Conservation (phyloP, 768 basidiomycete genomes). For the Astraeus odoratus region DNA sequence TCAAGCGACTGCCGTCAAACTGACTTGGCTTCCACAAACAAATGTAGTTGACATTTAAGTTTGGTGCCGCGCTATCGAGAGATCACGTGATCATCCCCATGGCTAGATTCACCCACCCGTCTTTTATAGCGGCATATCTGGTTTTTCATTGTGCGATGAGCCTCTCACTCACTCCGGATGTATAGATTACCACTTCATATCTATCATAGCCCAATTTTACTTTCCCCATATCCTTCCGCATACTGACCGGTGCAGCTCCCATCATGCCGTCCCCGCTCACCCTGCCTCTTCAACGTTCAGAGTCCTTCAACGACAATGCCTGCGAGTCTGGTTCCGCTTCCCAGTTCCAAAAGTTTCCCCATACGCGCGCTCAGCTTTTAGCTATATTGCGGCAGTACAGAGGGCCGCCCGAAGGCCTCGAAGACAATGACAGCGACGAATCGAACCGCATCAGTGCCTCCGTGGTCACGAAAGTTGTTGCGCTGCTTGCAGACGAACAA, state of each 20-base stretch:
- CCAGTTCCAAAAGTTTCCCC: constrained; percentile 62
- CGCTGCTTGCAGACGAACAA: constrained; percentile 69
- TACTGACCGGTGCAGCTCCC: constrained; percentile 10
- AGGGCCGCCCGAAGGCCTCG: constrained; percentile 41
- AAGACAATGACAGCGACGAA: constrained; percentile 53
- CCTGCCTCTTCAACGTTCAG: constrained; percentile 10
- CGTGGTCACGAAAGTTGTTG: constrained; percentile 66
- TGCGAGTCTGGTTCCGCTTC: constrained; percentile 12
- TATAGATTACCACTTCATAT: constrained; percentile 15
- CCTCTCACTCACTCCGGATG: constrained; percentile 15
- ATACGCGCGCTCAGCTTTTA: constrained; percentile 75
- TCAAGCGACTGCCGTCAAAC: too few relatives aligned
- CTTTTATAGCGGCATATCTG: not conserved
- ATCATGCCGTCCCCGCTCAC: constrained; percentile 21
- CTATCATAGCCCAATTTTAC: constrained; percentile 2
- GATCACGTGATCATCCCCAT: not conserved
- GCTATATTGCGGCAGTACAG: constrained; percentile 70
- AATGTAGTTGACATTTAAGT: too few relatives aligned
- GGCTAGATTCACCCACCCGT: not conserved
- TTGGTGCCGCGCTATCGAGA: too few relatives aligned
- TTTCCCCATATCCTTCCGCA: not conserved
- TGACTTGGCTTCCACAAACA: too few relatives aligned
- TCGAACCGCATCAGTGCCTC: constrained; percentile 47
- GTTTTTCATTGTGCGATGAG: constrained; percentile 8
- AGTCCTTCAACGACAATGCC: constrained; percentile 13